Conservation (phyloP, 2,329 filamentous ascomycete species). For the Colletotrichum navitas region DNA sequence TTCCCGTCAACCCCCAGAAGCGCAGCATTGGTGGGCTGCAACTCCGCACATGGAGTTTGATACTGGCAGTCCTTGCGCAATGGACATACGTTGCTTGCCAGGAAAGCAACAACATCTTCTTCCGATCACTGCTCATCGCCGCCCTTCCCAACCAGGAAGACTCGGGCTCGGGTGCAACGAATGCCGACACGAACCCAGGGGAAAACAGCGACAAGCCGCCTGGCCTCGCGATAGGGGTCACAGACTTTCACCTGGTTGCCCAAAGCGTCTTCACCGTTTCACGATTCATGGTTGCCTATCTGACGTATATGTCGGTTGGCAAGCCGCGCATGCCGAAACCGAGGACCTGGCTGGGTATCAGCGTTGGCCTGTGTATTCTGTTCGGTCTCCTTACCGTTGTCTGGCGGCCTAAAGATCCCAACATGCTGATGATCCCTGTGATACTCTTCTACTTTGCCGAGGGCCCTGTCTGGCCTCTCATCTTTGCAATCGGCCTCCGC, state of each 20-base stretch:
- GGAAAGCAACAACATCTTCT: conserved; percentile 72
- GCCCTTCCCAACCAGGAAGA: conserved; percentile 50
- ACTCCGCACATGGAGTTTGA: conserved; percentile 69
- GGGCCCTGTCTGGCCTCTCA: conserved; percentile 84
- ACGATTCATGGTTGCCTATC: conserved; percentile 74
- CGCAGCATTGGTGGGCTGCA: conserved; percentile 62
- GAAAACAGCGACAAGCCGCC: conserved; percentile 53
- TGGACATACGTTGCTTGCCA: conserved; percentile 85
- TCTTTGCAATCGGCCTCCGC: conserved; percentile 83
- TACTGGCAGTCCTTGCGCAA: conserved; percentile 80
- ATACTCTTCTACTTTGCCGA: conserved; percentile 84
- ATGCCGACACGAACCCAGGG: conserved; percentile 58
- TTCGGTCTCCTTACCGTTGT: conserved; percentile 63
- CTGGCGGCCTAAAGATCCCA: conserved; percentile 58
- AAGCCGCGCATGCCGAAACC: conserved; percentile 70
- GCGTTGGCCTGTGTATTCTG: conserved; percentile 72
- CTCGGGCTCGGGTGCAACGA: conserved; percentile 44
- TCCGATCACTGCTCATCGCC: conserved; percentile 63
- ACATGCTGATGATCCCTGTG: conserved; percentile 70
- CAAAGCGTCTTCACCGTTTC: conserved; percentile 81
- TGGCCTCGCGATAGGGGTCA: conserved; percentile 65
- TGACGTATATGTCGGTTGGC: conserved; percentile 70
- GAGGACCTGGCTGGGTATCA: conserved; percentile 75
- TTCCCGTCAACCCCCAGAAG: conserved; percentile 65
- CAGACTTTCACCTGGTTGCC: conserved; percentile 78